Evolutionary conservation across 495 filamentous ascomycete species (phyloP).

Genomic region (Lepraria neglecta): DNA sequence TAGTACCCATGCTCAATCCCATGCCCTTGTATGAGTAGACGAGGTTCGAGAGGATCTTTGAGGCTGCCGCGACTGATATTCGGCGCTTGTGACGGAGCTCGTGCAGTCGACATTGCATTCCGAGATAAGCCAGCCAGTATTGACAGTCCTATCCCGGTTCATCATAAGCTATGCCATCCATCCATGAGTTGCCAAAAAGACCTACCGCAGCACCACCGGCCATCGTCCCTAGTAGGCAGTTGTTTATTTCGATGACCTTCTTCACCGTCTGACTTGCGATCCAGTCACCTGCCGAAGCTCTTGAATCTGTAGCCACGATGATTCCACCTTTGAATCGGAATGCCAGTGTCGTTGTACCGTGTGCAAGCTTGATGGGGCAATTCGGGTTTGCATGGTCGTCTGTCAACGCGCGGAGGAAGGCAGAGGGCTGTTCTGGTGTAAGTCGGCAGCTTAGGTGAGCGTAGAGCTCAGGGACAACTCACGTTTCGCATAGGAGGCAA

Average conservation of each 20-base stretch:
- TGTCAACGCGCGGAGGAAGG: slow-evolving; percentile 93
- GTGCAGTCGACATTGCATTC: slow-evolving; percentile 97
- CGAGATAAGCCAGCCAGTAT: slow-evolving; percentile 98
- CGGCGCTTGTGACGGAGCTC: slow-evolving; percentile 98
- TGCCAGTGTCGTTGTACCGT: slow-evolving; percentile 97
- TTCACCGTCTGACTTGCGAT: slow-evolving; percentile 99
- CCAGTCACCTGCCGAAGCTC: slow-evolving; percentile 95
- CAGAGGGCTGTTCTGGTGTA: slow-evolving; percentile 54
- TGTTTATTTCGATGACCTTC: slow-evolving; percentile 96
- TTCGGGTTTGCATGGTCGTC: slow-evolving; percentile 94
- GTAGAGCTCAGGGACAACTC: slow-evolving; percentile 31
- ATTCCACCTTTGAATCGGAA: slow-evolving; percentile 98
- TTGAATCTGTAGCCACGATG: slow-evolving; percentile 94
- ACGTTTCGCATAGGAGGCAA: slow-evolving; percentile 93
- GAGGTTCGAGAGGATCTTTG: slow-evolving; percentile 96
- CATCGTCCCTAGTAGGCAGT: slow-evolving; percentile 91
- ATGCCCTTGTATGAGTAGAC: slow-evolving; percentile 98
- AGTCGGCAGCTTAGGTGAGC: slow-evolving; percentile 18
- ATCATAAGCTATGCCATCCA: slow-evolving; percentile 21
- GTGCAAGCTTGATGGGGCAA: slow-evolving; percentile 97
- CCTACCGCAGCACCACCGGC: slow-evolving; percentile 90
- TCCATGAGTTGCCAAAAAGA: slow-evolving; percentile 24
- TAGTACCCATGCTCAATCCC: slow-evolving; percentile 96
- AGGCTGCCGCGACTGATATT: slow-evolving; percentile 93
- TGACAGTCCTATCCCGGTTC: slow-evolving; percentile 69